phyloP scores from a whole-genome alignment of 2,329 filamentous ascomycete genomes.

The Ophiostoma quercus region DNA sequence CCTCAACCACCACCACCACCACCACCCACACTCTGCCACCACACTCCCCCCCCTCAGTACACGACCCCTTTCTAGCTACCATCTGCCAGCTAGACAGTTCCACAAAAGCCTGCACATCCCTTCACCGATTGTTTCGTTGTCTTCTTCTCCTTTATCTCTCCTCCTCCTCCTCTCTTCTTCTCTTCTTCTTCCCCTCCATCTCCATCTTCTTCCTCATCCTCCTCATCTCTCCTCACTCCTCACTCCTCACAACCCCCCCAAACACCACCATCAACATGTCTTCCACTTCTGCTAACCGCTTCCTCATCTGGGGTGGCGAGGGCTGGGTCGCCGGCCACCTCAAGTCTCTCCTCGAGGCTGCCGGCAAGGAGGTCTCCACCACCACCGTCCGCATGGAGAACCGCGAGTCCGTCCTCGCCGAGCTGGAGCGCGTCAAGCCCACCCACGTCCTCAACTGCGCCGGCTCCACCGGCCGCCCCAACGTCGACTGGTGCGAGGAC shows the following conservation, averaged over 20 bases:
- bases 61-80: slow-evolving; percentile 1
- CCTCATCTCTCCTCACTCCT: slow-evolving; percentile 2
- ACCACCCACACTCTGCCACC: not conserved
- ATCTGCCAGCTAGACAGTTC: slow-evolving; percentile 11
- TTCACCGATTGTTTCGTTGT: slow-evolving; percentile 24
- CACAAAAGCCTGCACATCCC: slow-evolving; percentile 23
- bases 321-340: slow-evolving; percentile 61
- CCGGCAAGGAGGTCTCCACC: slow-evolving; percentile 56
- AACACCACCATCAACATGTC: slow-evolving; percentile 23
- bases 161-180: not conserved
- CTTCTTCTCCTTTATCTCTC: slow-evolving; percentile 11
- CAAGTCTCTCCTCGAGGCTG: slow-evolving; percentile 50
- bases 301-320: slow-evolving; percentile 60
- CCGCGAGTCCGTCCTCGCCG: slow-evolving; percentile 50
- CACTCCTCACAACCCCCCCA: not conserved
- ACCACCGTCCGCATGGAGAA: slow-evolving; percentile 63
- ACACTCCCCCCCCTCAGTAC: not conserved
- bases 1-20: too few relatives aligned
- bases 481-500: slow-evolving; percentile 68
- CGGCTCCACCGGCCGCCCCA: slow-evolving; percentile 61
- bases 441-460: slow-evolving; percentile 64
- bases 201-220: not conserved
- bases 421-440: slow-evolving; percentile 55
- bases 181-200: not conserved
- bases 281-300: slow-evolving; percentile 38